Percentiles rank a stretch among this genome's conserved stretches.
These are phyloP conservation scores for Cystobasidium pallidum DNA, from an alignment of 1,284 basidiomycete genomes.

Conservation along the genomic window DNA sequence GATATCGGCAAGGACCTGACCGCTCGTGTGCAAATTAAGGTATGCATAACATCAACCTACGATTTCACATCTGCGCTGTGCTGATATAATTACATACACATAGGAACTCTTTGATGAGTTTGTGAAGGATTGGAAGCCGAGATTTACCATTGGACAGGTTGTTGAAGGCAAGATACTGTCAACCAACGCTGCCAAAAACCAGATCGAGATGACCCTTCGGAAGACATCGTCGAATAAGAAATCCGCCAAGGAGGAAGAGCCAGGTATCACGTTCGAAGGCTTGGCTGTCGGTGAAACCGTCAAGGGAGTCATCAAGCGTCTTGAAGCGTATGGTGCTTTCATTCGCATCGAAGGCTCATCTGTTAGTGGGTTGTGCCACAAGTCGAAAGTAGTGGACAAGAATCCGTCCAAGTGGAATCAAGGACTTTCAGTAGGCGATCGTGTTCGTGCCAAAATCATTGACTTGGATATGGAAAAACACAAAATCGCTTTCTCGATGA, in stretches of 20 bases:
- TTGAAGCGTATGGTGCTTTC: slow-evolving; percentile 90
- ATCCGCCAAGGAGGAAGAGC: slow-evolving; percentile 67
- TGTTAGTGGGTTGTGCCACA: slow-evolving; percentile 89
- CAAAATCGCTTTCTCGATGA: slow-evolving; percentile 57
- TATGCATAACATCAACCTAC: slow-evolving; percentile 57
- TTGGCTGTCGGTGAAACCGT: slow-evolving; percentile 57
- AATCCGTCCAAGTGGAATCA: slow-evolving; percentile 69
- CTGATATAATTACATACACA: slow-evolving; percentile 11
- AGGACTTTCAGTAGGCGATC: slow-evolving; percentile 83
- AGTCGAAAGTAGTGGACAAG: slow-evolving; percentile 79
- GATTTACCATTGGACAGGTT: slow-evolving; percentile 78
- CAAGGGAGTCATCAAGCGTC: slow-evolving; percentile 56
- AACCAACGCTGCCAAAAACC: slow-evolving; percentile 70
- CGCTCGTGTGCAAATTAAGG: slow-evolving; percentile 89
- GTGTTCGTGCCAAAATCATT: slow-evolving; percentile 77
- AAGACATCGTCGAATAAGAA: slow-evolving; percentile 59
- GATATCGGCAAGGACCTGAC: slow-evolving; percentile 78
- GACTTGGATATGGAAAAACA: slow-evolving; percentile 73
- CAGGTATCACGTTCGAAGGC: slow-evolving; percentile 66
- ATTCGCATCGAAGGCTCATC: slow-evolving; percentile 81
- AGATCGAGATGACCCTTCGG: slow-evolving; percentile 81
- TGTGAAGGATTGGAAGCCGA: slow-evolving; percentile 90
- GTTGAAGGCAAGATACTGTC: slow-evolving; percentile 82
- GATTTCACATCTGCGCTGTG: neutral
- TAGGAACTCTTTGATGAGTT: slow-evolving; percentile 63